Percentiles rank a stretch among this genome's conserved stretches.
Conservation (phyloP, 2,329 filamentous ascomycete genomes). For the Diaporthe citri region DNA sequence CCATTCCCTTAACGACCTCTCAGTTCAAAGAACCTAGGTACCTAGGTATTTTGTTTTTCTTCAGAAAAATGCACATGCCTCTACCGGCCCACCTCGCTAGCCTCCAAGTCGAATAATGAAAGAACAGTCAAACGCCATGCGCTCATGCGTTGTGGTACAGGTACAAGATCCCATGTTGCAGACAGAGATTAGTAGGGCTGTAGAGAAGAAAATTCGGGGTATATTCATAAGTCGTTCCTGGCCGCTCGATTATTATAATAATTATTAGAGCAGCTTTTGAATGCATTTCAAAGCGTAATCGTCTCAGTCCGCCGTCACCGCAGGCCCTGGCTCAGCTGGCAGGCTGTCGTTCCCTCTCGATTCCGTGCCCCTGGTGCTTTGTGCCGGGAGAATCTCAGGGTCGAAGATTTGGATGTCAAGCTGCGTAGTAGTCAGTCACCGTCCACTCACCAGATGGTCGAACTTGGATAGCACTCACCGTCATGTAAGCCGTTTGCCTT, state of each 20-base stretch:
- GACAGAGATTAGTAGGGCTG: slow-evolving; percentile 11
- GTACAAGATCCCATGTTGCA: slow-evolving; percentile 10
- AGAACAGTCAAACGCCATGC: slow-evolving; percentile 36
- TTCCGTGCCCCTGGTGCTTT: slow-evolving; percentile 53
- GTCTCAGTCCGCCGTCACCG: slow-evolving; percentile 30
- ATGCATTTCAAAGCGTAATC: slow-evolving; percentile 28
- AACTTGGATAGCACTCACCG: slow-evolving; percentile 61
- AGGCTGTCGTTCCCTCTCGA: slow-evolving; percentile 35
- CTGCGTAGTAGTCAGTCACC: slow-evolving; percentile 56
- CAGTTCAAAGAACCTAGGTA: background rate
- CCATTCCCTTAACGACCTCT: background rate
- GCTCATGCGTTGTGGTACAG: slow-evolving; percentile 37
- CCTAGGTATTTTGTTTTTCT: background rate
- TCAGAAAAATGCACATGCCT: background rate
- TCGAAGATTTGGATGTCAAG: slow-evolving; percentile 86
- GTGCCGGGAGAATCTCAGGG: slow-evolving; percentile 74
- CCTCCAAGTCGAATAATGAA: background rate
- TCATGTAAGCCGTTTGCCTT: slow-evolving; percentile 89
- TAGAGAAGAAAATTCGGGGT: slow-evolving; percentile 31
- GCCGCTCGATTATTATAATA: slow-evolving; percentile 30
- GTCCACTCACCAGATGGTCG: background rate
- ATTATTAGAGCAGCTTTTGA: slow-evolving; percentile 28
- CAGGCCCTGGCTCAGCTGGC: slow-evolving; percentile 32
- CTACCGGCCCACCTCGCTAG: background rate
- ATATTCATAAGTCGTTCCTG: slow-evolving; percentile 40